Conservation (phyloP, 2,329 filamentous ascomycete species). For the Xylaria sp. region DNA sequence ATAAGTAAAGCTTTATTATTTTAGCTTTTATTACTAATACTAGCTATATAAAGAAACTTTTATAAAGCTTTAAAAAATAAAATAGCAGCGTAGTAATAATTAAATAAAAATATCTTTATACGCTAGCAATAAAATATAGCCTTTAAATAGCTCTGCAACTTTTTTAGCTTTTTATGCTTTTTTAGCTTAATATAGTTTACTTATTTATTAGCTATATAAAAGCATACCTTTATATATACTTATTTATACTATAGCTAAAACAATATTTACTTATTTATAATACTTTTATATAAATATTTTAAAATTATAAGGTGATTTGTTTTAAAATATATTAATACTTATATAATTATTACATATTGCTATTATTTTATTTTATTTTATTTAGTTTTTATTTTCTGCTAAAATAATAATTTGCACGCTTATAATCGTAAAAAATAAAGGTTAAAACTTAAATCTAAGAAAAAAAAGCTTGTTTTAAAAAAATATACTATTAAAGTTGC, state of each 20-base stretch:
- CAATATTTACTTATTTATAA: not conserved
- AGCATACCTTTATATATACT: not conserved
- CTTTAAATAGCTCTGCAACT: not conserved
- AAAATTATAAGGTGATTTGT: not conserved
- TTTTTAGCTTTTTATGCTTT: not conserved
- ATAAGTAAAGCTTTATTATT: not conserved
- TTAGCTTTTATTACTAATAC: too few relatives aligned
- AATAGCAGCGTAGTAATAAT: not conserved
- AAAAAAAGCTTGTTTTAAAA: too few relatives aligned
- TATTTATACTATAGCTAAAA: not conserved
- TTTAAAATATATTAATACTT: not conserved
- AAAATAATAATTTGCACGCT: not conserved
- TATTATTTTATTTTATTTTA: not conserved
- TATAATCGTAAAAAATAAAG: not conserved
- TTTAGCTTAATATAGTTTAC: not conserved
- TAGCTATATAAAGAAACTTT: not conserved
- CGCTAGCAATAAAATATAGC: not conserved
- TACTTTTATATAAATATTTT: not conserved
- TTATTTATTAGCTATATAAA: not conserved
- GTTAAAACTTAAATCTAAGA: not conserved
- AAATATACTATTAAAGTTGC: not conserved
- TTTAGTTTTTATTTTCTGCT: not conserved
- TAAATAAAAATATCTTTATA: not conserved
- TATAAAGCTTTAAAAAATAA: not conserved
- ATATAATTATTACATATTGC: not conserved